Evolutionary conservation across 495 filamentous ascomycete species (phyloP).

Genomic region (Trichocladium uniseriatum): DNA sequence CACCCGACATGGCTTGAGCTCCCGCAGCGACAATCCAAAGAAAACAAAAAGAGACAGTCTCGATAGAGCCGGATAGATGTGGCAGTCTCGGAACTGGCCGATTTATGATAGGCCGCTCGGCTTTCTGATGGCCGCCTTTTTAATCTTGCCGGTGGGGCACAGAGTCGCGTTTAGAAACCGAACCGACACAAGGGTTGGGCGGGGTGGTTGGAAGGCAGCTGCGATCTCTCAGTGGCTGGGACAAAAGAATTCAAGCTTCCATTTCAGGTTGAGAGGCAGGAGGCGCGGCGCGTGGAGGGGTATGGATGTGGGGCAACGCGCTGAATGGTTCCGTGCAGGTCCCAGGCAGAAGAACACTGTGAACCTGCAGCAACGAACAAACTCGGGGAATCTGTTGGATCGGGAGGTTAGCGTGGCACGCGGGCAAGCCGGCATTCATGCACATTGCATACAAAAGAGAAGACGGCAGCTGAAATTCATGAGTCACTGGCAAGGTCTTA

Average conservation of each 20-base stretch:
- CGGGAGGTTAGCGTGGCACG: too few relatives aligned
- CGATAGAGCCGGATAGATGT: slow-evolving; percentile 1
- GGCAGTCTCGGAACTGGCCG: not conserved
- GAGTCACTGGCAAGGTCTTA: too few relatives aligned
- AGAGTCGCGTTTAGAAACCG: slow-evolving; percentile 1
- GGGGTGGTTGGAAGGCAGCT: slow-evolving; percentile 3
- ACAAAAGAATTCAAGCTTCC: not conserved
- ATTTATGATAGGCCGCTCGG: slow-evolving; percentile 4
- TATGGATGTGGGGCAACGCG: not conserved
- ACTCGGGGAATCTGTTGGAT: too few relatives aligned
- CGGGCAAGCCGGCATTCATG: too few relatives aligned
- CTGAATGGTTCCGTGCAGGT: too few relatives aligned
- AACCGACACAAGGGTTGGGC: slow-evolving; percentile 1
- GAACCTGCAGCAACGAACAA: too few relatives aligned
- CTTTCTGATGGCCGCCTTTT: not conserved
- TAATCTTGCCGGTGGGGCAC: not conserved
- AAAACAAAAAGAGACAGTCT: slow-evolving; percentile 23
- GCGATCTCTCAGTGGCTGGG: slow-evolving; percentile 3
- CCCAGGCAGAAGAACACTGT: too few relatives aligned
- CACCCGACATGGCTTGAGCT: slow-evolving; percentile 32
- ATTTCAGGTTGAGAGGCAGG: too few relatives aligned
- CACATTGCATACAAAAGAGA: too few relatives aligned
- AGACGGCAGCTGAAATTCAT: too few relatives aligned
- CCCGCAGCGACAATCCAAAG: slow-evolving; percentile 2
- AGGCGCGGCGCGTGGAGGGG: not conserved